Conservation (phyloP, 2,329 filamentous ascomycete genomes). For the Fonsecaea erecta region DNA sequence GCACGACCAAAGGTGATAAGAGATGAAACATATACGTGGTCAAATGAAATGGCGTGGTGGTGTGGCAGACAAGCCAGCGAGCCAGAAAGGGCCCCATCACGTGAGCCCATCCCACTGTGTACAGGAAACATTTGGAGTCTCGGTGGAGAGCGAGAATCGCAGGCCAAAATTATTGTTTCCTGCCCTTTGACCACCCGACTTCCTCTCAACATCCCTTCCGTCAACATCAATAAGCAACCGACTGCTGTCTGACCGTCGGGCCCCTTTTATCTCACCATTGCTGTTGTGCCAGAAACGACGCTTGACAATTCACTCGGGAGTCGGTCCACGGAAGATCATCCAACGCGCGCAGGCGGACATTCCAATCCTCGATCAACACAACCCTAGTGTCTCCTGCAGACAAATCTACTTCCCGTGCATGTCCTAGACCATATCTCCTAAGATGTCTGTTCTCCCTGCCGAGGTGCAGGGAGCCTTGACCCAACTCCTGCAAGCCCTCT, state of each 20-base stretch:
- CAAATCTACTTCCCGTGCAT: conserved; percentile 14
- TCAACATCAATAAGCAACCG: neutral
- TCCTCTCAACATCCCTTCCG: neutral
- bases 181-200: neutral
- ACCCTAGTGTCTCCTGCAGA: neutral
- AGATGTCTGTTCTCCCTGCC: conserved; percentile 83
- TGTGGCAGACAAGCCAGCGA: neutral
- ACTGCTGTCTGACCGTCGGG: neutral
- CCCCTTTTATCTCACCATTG: neutral
- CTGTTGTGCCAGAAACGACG: neutral
- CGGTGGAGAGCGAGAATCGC: conserved; percentile 16
- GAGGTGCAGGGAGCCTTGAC: conserved; percentile 83
- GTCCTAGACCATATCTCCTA: conserved; percentile 32
- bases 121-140: conserved; percentile 11
- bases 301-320: neutral
- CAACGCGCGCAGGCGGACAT: conserved; percentile 15
- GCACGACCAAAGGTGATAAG: neutral
- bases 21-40: conserved; percentile 28
- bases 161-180: conserved; percentile 21
- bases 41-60: conserved; percentile 11
- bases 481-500: conserved; percentile 84
- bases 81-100: conserved; percentile 4
- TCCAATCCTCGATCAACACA: conserved; percentile 5
- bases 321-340: conserved; percentile 1
- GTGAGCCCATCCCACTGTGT: conserved; percentile 4